A percentile compares a stretch with the other conserved stretches of the same genome.
phyloP scores from a whole-genome alignment of 148 eudicot genomes.

The Amaranthus cruentus region DNA sequence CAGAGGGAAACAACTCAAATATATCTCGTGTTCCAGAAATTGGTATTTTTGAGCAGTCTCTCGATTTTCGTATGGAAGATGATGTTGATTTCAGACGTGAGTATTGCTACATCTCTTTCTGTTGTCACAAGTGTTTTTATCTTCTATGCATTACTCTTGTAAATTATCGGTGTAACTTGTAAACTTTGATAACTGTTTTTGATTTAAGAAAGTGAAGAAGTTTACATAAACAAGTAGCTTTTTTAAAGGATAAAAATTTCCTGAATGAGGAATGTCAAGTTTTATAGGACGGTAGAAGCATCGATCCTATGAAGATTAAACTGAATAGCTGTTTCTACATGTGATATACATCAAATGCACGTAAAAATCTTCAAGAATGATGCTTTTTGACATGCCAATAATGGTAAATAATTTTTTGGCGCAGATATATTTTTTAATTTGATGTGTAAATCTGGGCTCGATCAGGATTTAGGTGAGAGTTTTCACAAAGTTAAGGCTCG shows the following conservation, averaged over 20 bases:
- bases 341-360: not conserved
- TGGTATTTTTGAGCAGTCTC: slow-evolving; percentile 68
- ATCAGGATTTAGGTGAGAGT: not conserved
- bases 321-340: not conserved
- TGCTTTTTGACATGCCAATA: not conserved
- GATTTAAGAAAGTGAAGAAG: not conserved
- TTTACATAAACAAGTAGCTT: not conserved
- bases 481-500: too few relatives aligned
- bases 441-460: not conserved
- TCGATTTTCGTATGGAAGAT: slow-evolving; percentile 59
- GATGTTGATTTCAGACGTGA: slow-evolving; percentile 57
- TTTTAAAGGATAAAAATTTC: not conserved
- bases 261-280: not conserved
- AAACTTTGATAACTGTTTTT: not conserved
- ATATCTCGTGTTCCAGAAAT: slow-evolving; percentile 49
- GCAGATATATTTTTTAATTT: not conserved
- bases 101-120: slow-evolving; percentile 23
- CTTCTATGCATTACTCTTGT: not conserved
- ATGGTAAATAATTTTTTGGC: not conserved
- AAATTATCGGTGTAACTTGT: not conserved
- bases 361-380: not conserved
- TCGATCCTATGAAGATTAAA: not conserved
- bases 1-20: slow-evolving; percentile 40
- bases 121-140: slow-evolving; percentile 4
- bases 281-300: not conserved